These are phyloP conservation scores for Tetrapisispora fleetii DNA, from an alignment of 805 yeast species.

Conservation along the genomic window DNA sequence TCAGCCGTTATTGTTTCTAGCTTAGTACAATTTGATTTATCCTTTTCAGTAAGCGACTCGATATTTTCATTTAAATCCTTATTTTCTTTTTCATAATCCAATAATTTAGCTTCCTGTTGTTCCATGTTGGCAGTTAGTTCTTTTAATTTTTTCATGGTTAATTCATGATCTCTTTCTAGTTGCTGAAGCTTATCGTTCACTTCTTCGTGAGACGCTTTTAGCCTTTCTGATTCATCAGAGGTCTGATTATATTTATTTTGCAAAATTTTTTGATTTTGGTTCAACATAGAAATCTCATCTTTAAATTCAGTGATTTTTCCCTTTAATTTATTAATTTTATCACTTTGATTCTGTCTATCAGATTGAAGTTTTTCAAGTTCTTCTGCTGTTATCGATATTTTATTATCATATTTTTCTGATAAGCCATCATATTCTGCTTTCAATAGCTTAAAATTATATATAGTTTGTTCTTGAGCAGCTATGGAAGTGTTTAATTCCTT, in stretches of 20 bases:
- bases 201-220: conserved; percentile 2
- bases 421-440: conserved; percentile 6
- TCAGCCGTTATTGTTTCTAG: conserved; percentile 5
- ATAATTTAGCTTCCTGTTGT: not conserved
- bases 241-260: conserved; percentile 19
- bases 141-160: not conserved
- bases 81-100: not conserved
- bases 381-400: conserved; percentile 4
- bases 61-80: not conserved
- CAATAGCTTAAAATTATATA: conserved; percentile 6
- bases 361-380: conserved; percentile 2
- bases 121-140: conserved; percentile 7
- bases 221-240: conserved; percentile 10
- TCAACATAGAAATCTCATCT: conserved; percentile 22
- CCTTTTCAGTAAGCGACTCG: not conserved
- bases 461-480: conserved; percentile 8
- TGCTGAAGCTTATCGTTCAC: not conserved
- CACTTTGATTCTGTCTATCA: conserved; percentile 9
- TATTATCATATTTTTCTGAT: conserved; percentile 6
- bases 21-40: conserved; percentile 3
- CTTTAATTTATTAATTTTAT: conserved; percentile 11
- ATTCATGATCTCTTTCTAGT: not conserved
- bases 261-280: conserved; percentile 21
- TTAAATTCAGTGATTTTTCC: conserved; percentile 12
- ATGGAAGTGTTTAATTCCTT: conserved; percentile 12